A percentile compares a stretch with the other conserved stretches of the same genome.
These are phyloP conservation scores for Isatis lusitanica DNA, from an alignment of 441 rosid genomes.

Conservation along the genomic window DNA sequence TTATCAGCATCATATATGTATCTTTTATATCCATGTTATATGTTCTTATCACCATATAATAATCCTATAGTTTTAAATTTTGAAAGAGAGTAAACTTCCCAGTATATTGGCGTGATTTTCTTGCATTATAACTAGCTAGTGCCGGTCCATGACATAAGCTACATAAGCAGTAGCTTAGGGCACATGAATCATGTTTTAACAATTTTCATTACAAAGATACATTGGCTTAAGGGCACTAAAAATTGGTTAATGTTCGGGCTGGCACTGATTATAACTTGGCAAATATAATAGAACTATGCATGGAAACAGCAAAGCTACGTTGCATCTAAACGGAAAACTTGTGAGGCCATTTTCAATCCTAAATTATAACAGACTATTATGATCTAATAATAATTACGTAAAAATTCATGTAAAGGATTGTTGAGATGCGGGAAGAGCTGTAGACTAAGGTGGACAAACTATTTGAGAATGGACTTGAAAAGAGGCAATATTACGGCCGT, in stretches of 20 bases:
- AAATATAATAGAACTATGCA: background rate
- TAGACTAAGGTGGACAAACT: slow-evolving; percentile 86
- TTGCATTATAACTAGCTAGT: background rate
- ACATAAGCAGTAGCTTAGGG: too few relatives aligned
- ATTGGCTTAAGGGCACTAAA: too few relatives aligned
- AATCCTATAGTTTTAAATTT: background rate
- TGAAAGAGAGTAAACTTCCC: too few relatives aligned
- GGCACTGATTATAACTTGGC: background rate
- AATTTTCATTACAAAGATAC: too few relatives aligned
- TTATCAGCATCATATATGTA: background rate
- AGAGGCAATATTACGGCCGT: slow-evolving; percentile 74
- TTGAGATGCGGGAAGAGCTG: slow-evolving; percentile 91
- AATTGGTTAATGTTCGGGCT: too few relatives aligned
- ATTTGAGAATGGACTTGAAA: slow-evolving; percentile 67
- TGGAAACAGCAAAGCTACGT: background rate
- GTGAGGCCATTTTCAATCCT: too few relatives aligned
- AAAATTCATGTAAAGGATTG: slow-evolving; percentile 47
- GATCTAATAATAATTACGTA: background rate
- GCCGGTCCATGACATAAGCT: too few relatives aligned
- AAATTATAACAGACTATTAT: too few relatives aligned
- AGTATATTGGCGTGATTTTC: background rate
- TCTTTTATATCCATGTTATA: background rate
- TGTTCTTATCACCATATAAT: background rate
- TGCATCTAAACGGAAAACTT: too few relatives aligned
- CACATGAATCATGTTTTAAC: too few relatives aligned